Evolutionary conservation across 805 yeast genomes (phyloP).

Genomic region (Candida lessepsii): DNA sequence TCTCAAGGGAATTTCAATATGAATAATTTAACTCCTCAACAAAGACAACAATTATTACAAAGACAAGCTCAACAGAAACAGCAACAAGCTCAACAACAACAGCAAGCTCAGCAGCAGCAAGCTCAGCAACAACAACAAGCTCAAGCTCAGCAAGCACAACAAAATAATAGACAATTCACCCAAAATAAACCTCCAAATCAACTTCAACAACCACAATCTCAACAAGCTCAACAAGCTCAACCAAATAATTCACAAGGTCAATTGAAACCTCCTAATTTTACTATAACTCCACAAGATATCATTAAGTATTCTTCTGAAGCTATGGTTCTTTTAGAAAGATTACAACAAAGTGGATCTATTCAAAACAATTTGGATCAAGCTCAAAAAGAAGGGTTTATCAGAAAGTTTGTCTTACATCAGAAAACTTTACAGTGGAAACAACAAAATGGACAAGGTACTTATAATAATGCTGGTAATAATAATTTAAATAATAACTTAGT

Average conservation of each 20-base stretch:
- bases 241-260: slow-evolving; percentile 6
- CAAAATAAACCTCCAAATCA: slow-evolving; percentile 21
- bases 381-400: slow-evolving; percentile 38
- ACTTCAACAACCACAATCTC: slow-evolving; percentile 16
- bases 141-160: slow-evolving; percentile 17
- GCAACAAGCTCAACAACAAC: slow-evolving; percentile 9
- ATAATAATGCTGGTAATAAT: slow-evolving; percentile 5
- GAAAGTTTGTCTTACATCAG: slow-evolving; percentile 40
- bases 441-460: slow-evolving; percentile 23
- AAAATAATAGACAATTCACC: slow-evolving; percentile 22
- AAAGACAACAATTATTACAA: slow-evolving; percentile 37
- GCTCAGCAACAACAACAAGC: slow-evolving; percentile 19
- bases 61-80: slow-evolving; percentile 24
- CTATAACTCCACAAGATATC: slow-evolving; percentile 38
- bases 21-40: slow-evolving; percentile 29
- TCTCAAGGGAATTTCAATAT: slow-evolving; percentile 15
- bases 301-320: slow-evolving; percentile 41
- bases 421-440: slow-evolving; percentile 30
- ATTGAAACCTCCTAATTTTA: slow-evolving; percentile 29
- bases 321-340: slow-evolving; percentile 32
- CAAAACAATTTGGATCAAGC: slow-evolving; percentile 33
- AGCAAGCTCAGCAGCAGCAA: too few species aligned
- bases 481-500: slow-evolving; percentile 3
- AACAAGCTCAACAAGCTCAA: slow-evolving; percentile 7
- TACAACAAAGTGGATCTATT: slow-evolving; percentile 37